Base-by-base conservation (phyloP, 495 filamentous ascomycete genomes). In the Penicillium riverlandense region DNA sequence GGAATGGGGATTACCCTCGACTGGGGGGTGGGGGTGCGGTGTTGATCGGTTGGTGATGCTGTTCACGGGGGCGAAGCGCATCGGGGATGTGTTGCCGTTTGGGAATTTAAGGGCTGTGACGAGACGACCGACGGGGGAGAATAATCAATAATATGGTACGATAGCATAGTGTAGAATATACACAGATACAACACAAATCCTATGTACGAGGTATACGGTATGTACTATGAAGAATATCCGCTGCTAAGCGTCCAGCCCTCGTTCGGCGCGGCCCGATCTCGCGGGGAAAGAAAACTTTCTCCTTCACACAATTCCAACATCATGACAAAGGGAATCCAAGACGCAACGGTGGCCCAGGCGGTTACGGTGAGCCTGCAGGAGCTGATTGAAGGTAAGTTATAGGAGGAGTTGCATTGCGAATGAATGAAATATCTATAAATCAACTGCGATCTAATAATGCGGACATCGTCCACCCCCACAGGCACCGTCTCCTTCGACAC, bases 1-100 rank as follows among this genome's bases (percentile, higher is more conserved):
- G 36, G 87, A 90, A 55, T 88, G 84, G 69, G 92, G 89, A 0
- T 65, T 98, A 44, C 92, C 92, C 32, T 83, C 92, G 11, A 98
- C 92, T 2, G 94, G 90, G 1, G 92, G 92, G 4, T 98, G 92
- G 92, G 92, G 92, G 0, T 90, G 88, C 52, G 92, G 92, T 0
- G 72, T 97, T 29, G 92, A 98, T 63, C 72, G 92, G 44, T 67
- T 97, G 39, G 78, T 83, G 31, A 98, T 98, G 92, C 63, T 95
- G 14, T 85, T 96, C 44, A 76, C 79, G 2, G 89, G 86, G 1
- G 70, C 77, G 31, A 74, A 76, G 57, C 75, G 81, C 58, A 97
- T 98, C 52, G 72, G 72, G 28, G 88, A 97, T 54, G 83, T 88
- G 2, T 65, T 98, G 57, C 76, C 83, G 22, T 98, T 98, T 72